These are phyloP conservation scores for Tolypocladium guangdongense DNA, from an alignment of 2,329 filamentous ascomycete genomes.

Conservation along the genomic window DNA sequence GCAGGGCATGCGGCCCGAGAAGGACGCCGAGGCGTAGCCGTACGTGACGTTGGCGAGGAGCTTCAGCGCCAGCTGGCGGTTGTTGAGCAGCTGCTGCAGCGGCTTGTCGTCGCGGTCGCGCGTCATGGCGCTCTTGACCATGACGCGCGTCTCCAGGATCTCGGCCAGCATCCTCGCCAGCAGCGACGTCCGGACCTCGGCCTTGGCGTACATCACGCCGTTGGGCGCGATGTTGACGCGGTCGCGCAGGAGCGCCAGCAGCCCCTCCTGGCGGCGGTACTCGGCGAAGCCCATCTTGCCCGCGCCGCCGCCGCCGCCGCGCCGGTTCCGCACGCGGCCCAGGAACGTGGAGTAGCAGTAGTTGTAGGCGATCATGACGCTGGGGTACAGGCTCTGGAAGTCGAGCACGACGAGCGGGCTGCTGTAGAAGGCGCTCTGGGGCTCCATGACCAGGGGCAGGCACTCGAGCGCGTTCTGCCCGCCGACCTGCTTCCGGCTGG, in stretches of 20 bases:
- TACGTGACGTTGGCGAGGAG: constrained; percentile 98
- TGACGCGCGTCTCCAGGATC: constrained; percentile 88
- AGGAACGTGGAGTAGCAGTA: constrained; percentile 97
- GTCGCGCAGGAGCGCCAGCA: constrained; percentile 70
- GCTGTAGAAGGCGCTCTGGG: constrained; percentile 86
- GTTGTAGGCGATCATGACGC: constrained; percentile 98
- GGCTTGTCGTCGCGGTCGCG: constrained; percentile 78
- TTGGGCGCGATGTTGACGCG: constrained; percentile 90
- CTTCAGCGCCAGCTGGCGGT: constrained; percentile 87
- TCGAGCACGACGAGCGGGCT: constrained; percentile 85
- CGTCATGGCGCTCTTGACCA: constrained; percentile 98
- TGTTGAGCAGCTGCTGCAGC: constrained; percentile 80
- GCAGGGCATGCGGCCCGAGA: constrained; percentile 95
- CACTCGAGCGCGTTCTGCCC: constrained; percentile 92
- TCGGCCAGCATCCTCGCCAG: constrained; percentile 94
- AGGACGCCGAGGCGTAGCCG: constrained; percentile 92
- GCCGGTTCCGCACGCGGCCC: constrained; percentile 75
- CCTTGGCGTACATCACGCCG: constrained; percentile 88
- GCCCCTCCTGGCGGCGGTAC: constrained; percentile 63
- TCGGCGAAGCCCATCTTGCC: constrained; percentile 94
- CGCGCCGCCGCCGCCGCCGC: constrained; percentile 78
- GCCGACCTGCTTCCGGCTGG: constrained; percentile 83
- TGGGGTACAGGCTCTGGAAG: constrained; percentile 93
- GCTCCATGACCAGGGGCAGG: constrained; percentile 92
- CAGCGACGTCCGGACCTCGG: constrained; percentile 76